Evolutionary conservation across 345 rosid genomes (phyloP).

Genomic region (Eutrema yunnanense): DNA sequence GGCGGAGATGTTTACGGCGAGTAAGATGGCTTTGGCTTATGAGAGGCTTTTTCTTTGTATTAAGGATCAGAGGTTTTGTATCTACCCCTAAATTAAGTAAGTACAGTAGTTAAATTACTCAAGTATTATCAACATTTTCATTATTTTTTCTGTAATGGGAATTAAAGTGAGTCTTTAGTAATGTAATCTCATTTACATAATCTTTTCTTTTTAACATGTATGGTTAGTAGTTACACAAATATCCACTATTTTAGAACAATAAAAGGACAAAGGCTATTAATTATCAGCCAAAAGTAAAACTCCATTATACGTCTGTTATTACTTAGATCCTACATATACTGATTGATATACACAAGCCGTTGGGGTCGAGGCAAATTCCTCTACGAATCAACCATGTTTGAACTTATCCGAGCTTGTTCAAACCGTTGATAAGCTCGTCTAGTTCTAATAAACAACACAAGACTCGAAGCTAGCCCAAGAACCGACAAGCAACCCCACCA

Average conservation of each 20-base stretch:
- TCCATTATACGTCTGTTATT: neutral
- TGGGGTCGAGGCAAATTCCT: neutral
- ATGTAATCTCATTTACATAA: neutral
- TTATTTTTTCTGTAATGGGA: neutral
- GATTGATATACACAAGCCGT: neutral
- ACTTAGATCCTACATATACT: neutral
- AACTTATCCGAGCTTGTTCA: slow-evolving; percentile 48
- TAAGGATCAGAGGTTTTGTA: slow-evolving; percentile 61
- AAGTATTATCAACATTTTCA: neutral
- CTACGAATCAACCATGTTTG: slow-evolving; percentile 18
- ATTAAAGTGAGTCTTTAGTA: neutral
- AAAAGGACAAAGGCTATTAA: too few relatives aligned
- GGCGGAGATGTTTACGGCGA: slow-evolving; percentile 69
- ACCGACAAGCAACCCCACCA: slow-evolving; percentile 88
- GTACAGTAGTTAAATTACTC: neutral
- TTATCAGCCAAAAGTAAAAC: neutral
- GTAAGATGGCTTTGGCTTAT: slow-evolving; percentile 87
- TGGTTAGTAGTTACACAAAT: neutral
- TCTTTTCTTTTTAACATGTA: neutral
- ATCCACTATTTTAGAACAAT: neutral
- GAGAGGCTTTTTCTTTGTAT: slow-evolving; percentile 88
- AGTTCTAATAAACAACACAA: slow-evolving; percentile 74
- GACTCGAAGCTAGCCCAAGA: slow-evolving; percentile 57
- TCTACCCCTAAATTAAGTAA: slow-evolving; percentile 32
- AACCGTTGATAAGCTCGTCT: slow-evolving; percentile 74